Evolutionary conservation across 768 basidiomycete genomes (phyloP).

Genomic region (Suillus lakei): DNA sequence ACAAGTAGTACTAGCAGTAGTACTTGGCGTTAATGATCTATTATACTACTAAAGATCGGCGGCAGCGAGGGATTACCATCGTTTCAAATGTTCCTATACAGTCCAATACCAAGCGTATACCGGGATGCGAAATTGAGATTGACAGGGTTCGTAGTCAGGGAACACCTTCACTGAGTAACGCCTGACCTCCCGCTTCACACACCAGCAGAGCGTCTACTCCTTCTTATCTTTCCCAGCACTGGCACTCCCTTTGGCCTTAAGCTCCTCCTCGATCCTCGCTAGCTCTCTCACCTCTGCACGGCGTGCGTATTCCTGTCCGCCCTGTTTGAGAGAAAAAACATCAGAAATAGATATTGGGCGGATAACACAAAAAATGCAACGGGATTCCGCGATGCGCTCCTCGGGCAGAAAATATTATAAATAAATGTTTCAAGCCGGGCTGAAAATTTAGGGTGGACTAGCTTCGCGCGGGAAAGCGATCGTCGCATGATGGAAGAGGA

Average conservation of each 20-base stretch:
- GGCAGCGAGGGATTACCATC: background rate
- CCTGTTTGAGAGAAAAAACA: slow-evolving; percentile 46
- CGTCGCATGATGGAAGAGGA: slow-evolving; percentile 16
- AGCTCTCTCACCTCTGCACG: slow-evolving; percentile 57
- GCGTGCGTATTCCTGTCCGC: slow-evolving; percentile 84
- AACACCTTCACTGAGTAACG: background rate
- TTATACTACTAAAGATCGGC: background rate
- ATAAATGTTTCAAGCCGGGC: slow-evolving; percentile 6
- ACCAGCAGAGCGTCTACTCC: slow-evolving; percentile 19
- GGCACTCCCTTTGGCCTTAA: slow-evolving; percentile 24
- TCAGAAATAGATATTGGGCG: slow-evolving; percentile 17
- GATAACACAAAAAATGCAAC: slow-evolving; percentile 5
- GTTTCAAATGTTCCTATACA: background rate
- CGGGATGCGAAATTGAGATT: background rate
- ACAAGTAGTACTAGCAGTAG: background rate
- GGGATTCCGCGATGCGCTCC: background rate
- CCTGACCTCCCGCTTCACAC: background rate
- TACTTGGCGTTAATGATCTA: background rate
- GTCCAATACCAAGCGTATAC: background rate
- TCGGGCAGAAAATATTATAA: slow-evolving; percentile 4
- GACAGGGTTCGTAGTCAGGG: background rate
- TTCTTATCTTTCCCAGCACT: slow-evolving; percentile 36
- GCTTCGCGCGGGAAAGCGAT: slow-evolving; percentile 20
- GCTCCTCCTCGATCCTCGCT: slow-evolving; percentile 41
- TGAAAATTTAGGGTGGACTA: slow-evolving; percentile 1